Base-by-base conservation (phyloP, 257 asterid species). In the Thymus quinquecostatus region DNA sequence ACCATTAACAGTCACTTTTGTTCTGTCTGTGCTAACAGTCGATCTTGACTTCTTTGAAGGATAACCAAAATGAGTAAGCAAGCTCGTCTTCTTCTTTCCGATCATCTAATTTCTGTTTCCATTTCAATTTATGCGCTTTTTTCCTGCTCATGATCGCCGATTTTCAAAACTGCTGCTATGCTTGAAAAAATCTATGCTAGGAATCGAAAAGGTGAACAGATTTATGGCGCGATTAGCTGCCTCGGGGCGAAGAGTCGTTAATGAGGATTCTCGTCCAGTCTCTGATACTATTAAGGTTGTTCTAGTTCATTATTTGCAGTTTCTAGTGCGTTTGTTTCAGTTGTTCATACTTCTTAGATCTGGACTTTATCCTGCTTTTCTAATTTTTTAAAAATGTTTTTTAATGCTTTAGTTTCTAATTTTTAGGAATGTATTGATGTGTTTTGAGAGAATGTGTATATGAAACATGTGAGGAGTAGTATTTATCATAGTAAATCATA, bases 41-140 rank as follows among this genome's bases (percentile, higher is more conserved):
- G n/a, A 28, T 38, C 7, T 62, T 7, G 28, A 2, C 50, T 32
- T 3, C 1, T 21, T 13, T 13, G 47, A 29, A 66, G 50, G 71
- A 38, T 30, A 41, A 61, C 12, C n/a, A 72, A 64, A 48, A 78
- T 75, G 86, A 75, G 86, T 81, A 75, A 78, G 81, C 66, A 75
- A 78, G 81, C 66, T 70, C 48, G 11, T 27, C 8, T 11, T 53
- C 54, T n/a, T 28, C 2, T 36, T 57, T 57, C 2, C 54, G 63
- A 29, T 57, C 58, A 45, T 62, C 45, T 65, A 3, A 2, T n/a
- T 79, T 50, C 6, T 3, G 2, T 47, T 32, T 33, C 11, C 10
- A 4, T 33, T 29, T 30, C 3, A n/a, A 8, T 49, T 55, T 68
- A 12, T 72, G 7, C 40, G 13, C 7, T 38, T 41, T 36, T 62